Evolutionary conservation across 495 filamentous ascomycete genomes (phyloP).

Genomic region (Letharia columbiana): DNA sequence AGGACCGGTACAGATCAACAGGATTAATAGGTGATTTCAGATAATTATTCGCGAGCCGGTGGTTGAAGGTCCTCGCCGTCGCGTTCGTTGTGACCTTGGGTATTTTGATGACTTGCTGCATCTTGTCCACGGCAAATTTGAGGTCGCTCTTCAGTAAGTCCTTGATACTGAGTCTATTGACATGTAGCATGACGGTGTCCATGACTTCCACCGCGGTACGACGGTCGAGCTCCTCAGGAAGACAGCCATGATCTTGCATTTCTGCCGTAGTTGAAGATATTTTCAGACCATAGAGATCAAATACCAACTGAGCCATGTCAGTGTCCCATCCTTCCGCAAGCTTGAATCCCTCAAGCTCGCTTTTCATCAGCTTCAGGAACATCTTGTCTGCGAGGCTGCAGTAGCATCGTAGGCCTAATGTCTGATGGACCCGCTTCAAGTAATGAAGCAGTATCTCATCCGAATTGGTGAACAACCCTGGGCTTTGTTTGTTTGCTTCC

Average conservation of each 20-base stretch:
- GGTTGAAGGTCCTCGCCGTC: conserved; percentile 54
- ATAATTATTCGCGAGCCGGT: conserved; percentile 63
- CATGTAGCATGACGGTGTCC: conserved; percentile 70
- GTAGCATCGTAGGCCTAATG: conserved; percentile 74
- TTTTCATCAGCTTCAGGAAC: conserved; percentile 80
- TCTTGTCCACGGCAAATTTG: conserved; percentile 78
- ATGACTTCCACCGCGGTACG: conserved; percentile 68
- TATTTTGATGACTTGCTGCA: conserved; percentile 62
- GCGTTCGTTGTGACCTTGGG: conserved; percentile 55
- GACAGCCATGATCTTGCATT: conserved; percentile 67
- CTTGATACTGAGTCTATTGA: conserved; percentile 76
- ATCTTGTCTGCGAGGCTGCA: conserved; percentile 79
- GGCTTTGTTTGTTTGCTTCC: conserved; percentile 62
- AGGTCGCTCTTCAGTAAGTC: conserved; percentile 86
- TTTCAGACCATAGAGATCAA: conserved; percentile 77
- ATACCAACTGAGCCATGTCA: conserved; percentile 80
- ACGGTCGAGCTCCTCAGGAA: conserved; percentile 64
- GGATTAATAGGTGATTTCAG: conserved; percentile 76
- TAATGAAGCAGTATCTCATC: conserved; percentile 65
- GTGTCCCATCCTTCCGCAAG: conserved; percentile 61
- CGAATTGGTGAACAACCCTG: conserved; percentile 49
- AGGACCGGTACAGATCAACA: conserved; percentile 63
- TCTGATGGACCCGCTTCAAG: conserved; percentile 69
- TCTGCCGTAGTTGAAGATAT: conserved; percentile 59
- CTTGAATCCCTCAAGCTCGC: conserved; percentile 60